Percentiles rank a stretch among this genome's conserved stretches.
Conservation (phyloP, 495 filamentous ascomycete genomes). For the Neurospora sp. region DNA sequence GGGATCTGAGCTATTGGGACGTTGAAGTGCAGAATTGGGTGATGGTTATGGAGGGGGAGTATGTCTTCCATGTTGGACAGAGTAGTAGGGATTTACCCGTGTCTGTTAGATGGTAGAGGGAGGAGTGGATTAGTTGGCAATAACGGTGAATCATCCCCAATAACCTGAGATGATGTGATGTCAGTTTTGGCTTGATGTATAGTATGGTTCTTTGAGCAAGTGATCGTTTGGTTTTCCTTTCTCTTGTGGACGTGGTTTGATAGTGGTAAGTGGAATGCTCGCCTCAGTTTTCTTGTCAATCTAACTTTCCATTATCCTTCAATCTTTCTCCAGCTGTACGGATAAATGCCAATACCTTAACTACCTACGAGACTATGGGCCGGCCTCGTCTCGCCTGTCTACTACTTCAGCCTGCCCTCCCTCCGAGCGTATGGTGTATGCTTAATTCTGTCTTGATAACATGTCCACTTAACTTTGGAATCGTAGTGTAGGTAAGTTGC, state of each 20-base stretch:
- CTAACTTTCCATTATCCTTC: not conserved
- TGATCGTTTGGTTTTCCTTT: not conserved
- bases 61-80: conserved; percentile 34
- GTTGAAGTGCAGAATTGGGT: conserved; percentile 73
- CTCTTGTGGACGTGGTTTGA: not conserved
- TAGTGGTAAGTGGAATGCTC: too few species aligned
- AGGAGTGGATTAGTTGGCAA: not conserved
- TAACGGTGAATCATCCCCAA: not conserved
- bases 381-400: too few species aligned
- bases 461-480: too few species aligned
- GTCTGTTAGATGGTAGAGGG: conserved; percentile 23
- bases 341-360: too few species aligned
- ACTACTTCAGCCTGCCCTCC: too few species aligned
- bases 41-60: conserved; percentile 42
- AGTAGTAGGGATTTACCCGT: conserved; percentile 31
- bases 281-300: too few species aligned
- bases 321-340: too few species aligned
- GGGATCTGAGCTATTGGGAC: conserved; percentile 78
- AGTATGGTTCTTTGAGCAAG: not conserved
- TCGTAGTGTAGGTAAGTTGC: too few species aligned
- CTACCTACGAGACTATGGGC: too few species aligned
- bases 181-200: not conserved
- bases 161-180: not conserved
- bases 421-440: too few species aligned
- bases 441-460: too few species aligned